A percentile compares a stretch with the other conserved stretches of the same genome.
phyloP scores from a whole-genome alignment of 202 grass and related monocot genomes.

The Setaria viridis region DNA sequence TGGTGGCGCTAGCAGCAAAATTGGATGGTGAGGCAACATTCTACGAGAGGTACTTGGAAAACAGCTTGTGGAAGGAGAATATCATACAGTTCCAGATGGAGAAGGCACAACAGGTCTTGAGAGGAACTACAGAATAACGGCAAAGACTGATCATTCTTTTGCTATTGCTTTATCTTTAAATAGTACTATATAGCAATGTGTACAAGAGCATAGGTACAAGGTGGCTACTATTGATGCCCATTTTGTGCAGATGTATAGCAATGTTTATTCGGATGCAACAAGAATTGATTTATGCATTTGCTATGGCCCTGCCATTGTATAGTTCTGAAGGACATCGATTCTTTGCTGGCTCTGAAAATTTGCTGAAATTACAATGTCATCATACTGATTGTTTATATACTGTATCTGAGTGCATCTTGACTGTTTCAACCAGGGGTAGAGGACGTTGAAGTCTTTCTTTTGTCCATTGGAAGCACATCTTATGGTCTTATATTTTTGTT shows the following conservation, averaged over 20 bases:
- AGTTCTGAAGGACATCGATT: background rate
- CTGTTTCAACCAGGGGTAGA: too few relatives aligned
- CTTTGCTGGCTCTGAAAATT: background rate
- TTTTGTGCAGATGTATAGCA: background rate
- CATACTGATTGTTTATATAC: background rate
- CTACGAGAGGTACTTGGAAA: constrained; percentile 71
- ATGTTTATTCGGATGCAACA: background rate
- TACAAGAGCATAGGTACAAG: background rate
- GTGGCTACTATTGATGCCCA: background rate
- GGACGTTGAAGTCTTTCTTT: too few relatives aligned
- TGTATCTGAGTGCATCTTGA: background rate
- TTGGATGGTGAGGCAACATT: constrained; percentile 58
- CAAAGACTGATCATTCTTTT: constrained; percentile 1
- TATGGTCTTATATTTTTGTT: too few relatives aligned
- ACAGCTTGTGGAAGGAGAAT: constrained; percentile 67
- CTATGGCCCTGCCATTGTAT: background rate
- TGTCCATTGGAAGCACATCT: too few relatives aligned
- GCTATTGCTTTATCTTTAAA: background rate
- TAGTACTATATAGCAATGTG: background rate
- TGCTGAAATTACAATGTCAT: background rate
- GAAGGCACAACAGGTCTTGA: constrained; percentile 14
- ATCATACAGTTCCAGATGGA: constrained; percentile 56
- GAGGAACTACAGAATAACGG: constrained; percentile 15
- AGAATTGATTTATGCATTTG: background rate
- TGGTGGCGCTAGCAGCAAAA: constrained; percentile 63